Percentiles rank a stretch among this genome's conserved stretches.
Conservation (phyloP, 2,329 filamentous ascomycete genomes). For the Aspergillus bombycis region DNA sequence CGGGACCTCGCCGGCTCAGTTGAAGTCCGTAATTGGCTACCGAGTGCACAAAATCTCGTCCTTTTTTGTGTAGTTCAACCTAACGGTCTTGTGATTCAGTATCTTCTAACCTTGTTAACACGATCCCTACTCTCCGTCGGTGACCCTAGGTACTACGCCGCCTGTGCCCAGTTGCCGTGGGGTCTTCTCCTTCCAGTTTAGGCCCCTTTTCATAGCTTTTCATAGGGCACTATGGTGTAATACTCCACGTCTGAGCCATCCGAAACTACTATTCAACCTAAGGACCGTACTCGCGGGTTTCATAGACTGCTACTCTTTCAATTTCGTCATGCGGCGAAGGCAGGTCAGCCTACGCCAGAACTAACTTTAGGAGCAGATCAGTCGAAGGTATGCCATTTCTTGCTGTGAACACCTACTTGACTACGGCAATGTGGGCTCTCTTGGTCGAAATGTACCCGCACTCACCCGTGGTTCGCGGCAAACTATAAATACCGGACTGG, state of each 20-base stretch:
- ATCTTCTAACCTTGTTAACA: background rate
- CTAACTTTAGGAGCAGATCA: slow-evolving; percentile 2
- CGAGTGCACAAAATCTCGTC: background rate
- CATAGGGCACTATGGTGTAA: background rate
- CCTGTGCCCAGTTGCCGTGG: background rate
- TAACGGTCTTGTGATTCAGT: slow-evolving; percentile 1
- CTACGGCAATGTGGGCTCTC: slow-evolving; percentile 1
- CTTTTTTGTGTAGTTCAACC: background rate
- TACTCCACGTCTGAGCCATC: background rate
- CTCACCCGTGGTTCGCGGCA: slow-evolving; percentile 38
- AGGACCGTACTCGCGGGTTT: background rate
- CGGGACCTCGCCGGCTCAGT: slow-evolving; percentile 1
- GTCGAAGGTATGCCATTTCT: slow-evolving; percentile 2
- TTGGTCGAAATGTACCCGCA: slow-evolving; percentile 37
- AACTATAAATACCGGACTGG: slow-evolving; percentile 34
- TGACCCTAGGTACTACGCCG: background rate
- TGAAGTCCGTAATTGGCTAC: background rate
- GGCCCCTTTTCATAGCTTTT: background rate
- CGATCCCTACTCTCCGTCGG: background rate
- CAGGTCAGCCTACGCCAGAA: slow-evolving; percentile 7
- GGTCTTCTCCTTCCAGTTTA: background rate
- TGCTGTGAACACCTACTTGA: slow-evolving; percentile 9
- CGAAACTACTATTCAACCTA: background rate
- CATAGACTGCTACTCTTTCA: background rate
- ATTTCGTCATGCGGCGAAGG: slow-evolving; percentile 17